phyloP scores from a whole-genome alignment of 2,329 filamentous ascomycete genomes.

The Penicillium sumatraense region DNA sequence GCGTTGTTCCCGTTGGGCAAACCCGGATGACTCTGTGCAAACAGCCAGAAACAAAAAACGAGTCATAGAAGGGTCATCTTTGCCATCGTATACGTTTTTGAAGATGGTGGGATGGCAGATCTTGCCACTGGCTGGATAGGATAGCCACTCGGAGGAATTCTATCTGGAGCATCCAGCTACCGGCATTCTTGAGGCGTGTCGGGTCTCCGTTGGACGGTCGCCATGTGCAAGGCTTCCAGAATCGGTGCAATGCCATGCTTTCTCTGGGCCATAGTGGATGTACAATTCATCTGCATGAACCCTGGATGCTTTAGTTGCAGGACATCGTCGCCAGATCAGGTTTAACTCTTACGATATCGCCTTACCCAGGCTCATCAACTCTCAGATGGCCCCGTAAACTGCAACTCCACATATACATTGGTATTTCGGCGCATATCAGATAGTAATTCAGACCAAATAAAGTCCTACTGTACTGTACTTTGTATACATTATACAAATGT shows the following conservation, averaged over 20 bases:
- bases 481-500: neutral
- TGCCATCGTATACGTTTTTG: neutral
- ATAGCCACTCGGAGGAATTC: constrained; percentile 1
- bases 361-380: neutral
- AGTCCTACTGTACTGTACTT: no score
- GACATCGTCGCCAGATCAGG: constrained; percentile 5
- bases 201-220: constrained; percentile 23
- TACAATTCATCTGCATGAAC: constrained; percentile 30
- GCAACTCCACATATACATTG: neutral
- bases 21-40: constrained; percentile 6
- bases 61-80: constrained; percentile 4
- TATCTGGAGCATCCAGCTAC: neutral
- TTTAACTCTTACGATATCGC: constrained; percentile 10
- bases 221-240: constrained; percentile 31
- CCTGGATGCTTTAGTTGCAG: constrained; percentile 9
- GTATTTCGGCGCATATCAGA: no score
- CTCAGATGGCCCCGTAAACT: no score
- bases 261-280: neutral
- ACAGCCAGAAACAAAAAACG: neutral
- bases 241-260: constrained; percentile 14
- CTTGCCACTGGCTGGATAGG: neutral
- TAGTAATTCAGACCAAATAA: no score
- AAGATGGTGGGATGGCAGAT: constrained; percentile 4
- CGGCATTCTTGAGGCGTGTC: constrained; percentile 15
- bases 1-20: constrained; percentile 10